phyloP scores from a whole-genome alignment of 2,329 filamentous ascomycete genomes.

The Beauveria varroae region DNA sequence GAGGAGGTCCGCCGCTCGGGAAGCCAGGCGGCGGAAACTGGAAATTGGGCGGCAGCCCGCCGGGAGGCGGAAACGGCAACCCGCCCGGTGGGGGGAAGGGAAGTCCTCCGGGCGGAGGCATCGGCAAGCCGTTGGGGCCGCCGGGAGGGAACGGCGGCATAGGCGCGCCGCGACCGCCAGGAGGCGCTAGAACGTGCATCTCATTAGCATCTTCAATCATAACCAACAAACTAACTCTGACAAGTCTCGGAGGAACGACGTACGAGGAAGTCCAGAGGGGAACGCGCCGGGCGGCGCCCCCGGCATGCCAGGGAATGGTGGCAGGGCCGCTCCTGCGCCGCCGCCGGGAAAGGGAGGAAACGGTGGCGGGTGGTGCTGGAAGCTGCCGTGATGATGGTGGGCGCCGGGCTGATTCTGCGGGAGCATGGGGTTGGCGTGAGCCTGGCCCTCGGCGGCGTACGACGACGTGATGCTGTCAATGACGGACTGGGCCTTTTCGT shows the following conservation, averaged over 20 bases:
- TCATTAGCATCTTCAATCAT: not conserved
- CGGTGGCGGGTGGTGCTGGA: conserved; percentile 33
- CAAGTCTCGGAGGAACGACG: conserved; percentile 21
- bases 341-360: conserved; percentile 54
- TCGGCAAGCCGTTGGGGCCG: conserved; percentile 18
- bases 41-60: conserved; percentile 32
- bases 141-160: conserved; percentile 33
- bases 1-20: conserved; percentile 17
- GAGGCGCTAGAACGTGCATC: conserved; percentile 33
- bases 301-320: conserved; percentile 50
- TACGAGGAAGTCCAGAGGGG: conserved; percentile 45
- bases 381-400: conserved; percentile 22
- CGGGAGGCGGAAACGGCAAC: conserved; percentile 31
- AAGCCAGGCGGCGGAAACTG: conserved; percentile 28
- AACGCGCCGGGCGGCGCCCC: conserved; percentile 32
- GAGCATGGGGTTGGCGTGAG: conserved; percentile 77
- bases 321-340: conserved; percentile 36
- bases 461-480: conserved; percentile 97
- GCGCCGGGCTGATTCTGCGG: conserved; percentile 55
- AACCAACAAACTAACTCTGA: not conserved
- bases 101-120: conserved; percentile 20
- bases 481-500: conserved; percentile 96
- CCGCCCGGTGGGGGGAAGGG: conserved; percentile 34
- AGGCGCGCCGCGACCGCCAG: conserved; percentile 43
- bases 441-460: conserved; percentile 89